Evolutionary conservation across 441 rosid species (phyloP).

Genomic region (Arabidopsis hybrid): DNA sequence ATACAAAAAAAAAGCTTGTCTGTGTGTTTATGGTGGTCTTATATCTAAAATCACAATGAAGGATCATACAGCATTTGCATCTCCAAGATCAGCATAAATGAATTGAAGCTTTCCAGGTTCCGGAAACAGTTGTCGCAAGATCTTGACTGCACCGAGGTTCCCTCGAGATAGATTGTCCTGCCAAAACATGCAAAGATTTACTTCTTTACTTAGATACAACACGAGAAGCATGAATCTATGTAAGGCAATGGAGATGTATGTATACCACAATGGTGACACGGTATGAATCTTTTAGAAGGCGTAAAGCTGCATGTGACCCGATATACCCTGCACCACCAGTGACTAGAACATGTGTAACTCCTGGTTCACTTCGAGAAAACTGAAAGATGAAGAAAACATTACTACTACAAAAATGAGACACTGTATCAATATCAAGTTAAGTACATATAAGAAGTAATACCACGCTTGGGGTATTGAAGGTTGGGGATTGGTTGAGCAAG

Average conservation of each 20-base stretch:
- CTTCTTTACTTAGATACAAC: not conserved
- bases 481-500: slow-evolving; percentile 78
- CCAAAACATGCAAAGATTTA: slow-evolving; percentile 32
- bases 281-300: slow-evolving; percentile 79
- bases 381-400: slow-evolving; percentile 35
- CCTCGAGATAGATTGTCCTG: slow-evolving; percentile 99
- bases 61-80: slow-evolving; percentile 68
- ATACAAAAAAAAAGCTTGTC: not conserved
- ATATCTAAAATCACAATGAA: not conserved
- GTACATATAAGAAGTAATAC: slow-evolving; percentile 45
- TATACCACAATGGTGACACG: slow-evolving; percentile 92
- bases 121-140: slow-evolving; percentile 81
- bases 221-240: not conserved
- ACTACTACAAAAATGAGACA: not conserved
- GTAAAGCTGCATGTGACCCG: slow-evolving; percentile 91
- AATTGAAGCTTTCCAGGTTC: slow-evolving; percentile 94
- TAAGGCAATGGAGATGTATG: not conserved
- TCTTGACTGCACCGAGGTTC: slow-evolving; percentile 83
- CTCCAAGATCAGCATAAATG: slow-evolving; percentile 88
- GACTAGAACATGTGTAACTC: slow-evolving; percentile 87
- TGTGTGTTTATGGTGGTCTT: not conserved
- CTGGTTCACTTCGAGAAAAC: slow-evolving; percentile 74
- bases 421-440: not conserved
- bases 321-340: slow-evolving; percentile 99
- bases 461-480: slow-evolving; percentile 60